A percentile compares a stretch with the other conserved stretches of the same genome.
phyloP scores from a whole-genome alignment of 768 basidiomycete genomes.

The Mycena maculata region DNA sequence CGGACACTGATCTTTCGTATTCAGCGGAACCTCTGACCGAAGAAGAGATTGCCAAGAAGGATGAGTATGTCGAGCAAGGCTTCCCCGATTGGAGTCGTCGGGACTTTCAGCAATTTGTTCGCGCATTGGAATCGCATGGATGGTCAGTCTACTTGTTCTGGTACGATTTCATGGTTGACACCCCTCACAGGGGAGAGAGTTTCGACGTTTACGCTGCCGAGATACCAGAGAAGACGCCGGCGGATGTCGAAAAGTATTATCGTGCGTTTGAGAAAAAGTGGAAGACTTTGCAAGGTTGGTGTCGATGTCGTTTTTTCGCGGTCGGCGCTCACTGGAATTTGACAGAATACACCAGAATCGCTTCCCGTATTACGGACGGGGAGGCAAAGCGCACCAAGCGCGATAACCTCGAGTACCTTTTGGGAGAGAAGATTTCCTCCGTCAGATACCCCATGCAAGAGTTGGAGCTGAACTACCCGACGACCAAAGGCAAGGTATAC shows the following conservation, averaged over 20 bases:
- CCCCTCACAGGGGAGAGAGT: slow-evolving; percentile 65
- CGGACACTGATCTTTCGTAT: background rate
- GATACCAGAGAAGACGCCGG: slow-evolving; percentile 84
- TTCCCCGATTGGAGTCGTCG: slow-evolving; percentile 93
- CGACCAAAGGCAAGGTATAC: slow-evolving; percentile 96
- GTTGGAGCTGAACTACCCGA: slow-evolving; percentile 93
- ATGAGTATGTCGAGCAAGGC: slow-evolving; percentile 78
- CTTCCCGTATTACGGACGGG: slow-evolving; percentile 87
- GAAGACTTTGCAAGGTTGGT: slow-evolving; percentile 82
- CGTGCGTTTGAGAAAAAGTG: slow-evolving; percentile 90
- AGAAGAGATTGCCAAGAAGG: slow-evolving; percentile 86
- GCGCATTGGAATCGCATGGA: slow-evolving; percentile 82
- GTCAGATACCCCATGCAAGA: slow-evolving; percentile 96
- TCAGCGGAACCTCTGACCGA: slow-evolving; percentile 91
- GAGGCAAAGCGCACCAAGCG: slow-evolving; percentile 91
- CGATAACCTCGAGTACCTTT: slow-evolving; percentile 80
- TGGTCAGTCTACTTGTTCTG: slow-evolving; percentile 61
- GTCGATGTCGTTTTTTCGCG: background rate
- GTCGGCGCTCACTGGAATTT: background rate
- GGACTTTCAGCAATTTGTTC: slow-evolving; percentile 93
- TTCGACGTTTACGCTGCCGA: slow-evolving; percentile 80
- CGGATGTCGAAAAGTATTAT: slow-evolving; percentile 84
- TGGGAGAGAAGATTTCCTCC: slow-evolving; percentile 84
- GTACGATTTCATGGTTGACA: slow-evolving; percentile 5
- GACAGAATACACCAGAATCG: slow-evolving; percentile 82